Base-by-base conservation (phyloP, 2,329 filamentous ascomycete genomes). In the Colletotrichum higginsianum region DNA sequence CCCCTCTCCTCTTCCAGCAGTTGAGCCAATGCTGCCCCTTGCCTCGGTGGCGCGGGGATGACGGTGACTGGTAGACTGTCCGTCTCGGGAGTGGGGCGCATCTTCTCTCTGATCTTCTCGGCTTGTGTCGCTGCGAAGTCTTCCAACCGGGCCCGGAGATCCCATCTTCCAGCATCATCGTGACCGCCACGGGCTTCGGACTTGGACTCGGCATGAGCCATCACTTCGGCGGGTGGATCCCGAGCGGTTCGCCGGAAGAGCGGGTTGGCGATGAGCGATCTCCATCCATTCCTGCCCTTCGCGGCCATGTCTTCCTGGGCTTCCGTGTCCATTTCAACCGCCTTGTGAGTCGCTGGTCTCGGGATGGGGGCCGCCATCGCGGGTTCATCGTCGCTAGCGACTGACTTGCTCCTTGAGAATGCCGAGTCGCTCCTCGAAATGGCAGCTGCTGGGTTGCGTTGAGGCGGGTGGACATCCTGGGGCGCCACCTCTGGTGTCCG, bases 101-200 rank as follows among this genome's bases (percentile, higher is more conserved):
- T 84, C 68, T 83, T 86, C 66, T 91, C 89, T 12, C 89, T 83
- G 7, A 91, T 78, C 76, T 84, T 87, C 73, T 92, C 90, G 0
- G 89, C 90, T 73, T 91, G 89, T 9, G 84, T 86, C 1, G 84
- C 88, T 0, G 89, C 89, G 75, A 91, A 91, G 58, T 90, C 87
- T 71, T 92, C 90, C 1, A 92, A 77, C 16, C 89, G 85, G 12
- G 82, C 83, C 44, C 85, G 85, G 12, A 92, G 75, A 75, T 91
- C 89, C 89, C 90, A 91, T 52, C 84, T 77, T 44, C 77, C 78
- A 52, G 76, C 58, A 44, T 73, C 76, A 23, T 81, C 78, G 50
- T 78, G 77, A 53, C 77, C 74, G 23, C 74, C 75, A 15, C 72
- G 53, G 15, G 46, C 38, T 26, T 67, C 67, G 74, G 60, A 53